A percentile compares a stretch with the other conserved stretches of the same genome.
phyloP scores from a whole-genome alignment of 139 green algal species.

The Picochlorum sp. region DNA sequence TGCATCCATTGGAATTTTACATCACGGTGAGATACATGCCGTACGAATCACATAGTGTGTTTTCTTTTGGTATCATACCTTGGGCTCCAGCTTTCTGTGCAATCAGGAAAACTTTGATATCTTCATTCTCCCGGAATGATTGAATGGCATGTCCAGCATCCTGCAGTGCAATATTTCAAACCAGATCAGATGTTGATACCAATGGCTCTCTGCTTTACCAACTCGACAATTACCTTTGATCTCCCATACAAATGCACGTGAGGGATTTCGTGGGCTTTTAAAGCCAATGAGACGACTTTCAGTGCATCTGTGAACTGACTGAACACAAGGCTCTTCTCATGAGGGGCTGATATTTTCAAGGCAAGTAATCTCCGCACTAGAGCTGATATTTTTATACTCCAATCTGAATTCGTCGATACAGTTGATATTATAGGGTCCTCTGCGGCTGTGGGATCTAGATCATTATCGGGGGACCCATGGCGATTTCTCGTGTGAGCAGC shows the following conservation, averaged over 20 bases:
- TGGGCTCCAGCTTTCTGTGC: constrained; percentile 8
- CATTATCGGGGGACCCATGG: not conserved
- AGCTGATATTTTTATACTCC: constrained; percentile 1
- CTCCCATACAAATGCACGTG: not conserved
- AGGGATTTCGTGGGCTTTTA: not conserved
- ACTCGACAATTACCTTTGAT: not conserved
- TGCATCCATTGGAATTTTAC: too few relatives aligned
- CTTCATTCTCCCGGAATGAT: not conserved
- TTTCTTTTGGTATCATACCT: not conserved
- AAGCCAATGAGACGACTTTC: not conserved
- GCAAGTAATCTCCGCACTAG: not conserved
- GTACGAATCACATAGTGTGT: too few relatives aligned
- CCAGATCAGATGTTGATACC: not conserved
- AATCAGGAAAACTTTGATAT: not conserved
- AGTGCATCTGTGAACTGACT: not conserved
- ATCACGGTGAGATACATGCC: too few relatives aligned
- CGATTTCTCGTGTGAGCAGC: not conserved
- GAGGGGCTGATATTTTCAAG: not conserved
- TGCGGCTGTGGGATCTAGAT: not conserved
- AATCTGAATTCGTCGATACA: not conserved
- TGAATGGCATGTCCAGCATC: not conserved
- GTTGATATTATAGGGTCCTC: not conserved
- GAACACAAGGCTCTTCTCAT: constrained; percentile 4
- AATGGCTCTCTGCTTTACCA: not conserved
- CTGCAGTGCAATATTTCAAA: not conserved